Conservation (phyloP, 805 yeast species). For the Pichia eremophila region DNA sequence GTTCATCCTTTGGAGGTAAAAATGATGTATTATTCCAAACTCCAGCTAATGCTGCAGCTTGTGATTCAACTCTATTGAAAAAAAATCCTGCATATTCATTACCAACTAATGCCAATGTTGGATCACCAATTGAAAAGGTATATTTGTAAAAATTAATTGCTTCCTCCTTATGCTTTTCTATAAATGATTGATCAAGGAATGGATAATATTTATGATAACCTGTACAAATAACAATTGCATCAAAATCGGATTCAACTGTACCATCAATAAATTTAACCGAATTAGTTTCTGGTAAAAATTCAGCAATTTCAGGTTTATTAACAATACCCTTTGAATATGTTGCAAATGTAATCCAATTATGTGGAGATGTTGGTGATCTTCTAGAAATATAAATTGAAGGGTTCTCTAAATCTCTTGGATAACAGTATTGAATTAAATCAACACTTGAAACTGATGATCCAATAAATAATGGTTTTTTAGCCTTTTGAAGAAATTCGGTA, state of each 20-base stretch:
- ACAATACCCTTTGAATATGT: slow-evolving; percentile 11
- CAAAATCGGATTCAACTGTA: slow-evolving; percentile 24
- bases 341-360: slow-evolving; percentile 8
- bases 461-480: slow-evolving; percentile 32
- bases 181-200: slow-evolving; percentile 20
- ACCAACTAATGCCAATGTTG: slow-evolving; percentile 35
- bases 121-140: slow-evolving; percentile 33
- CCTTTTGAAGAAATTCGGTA: slow-evolving; percentile 31
- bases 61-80: slow-evolving; percentile 40
- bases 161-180: slow-evolving; percentile 2
- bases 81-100: slow-evolving; percentile 33
- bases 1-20: slow-evolving; percentile 35
- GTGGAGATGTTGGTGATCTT: neutral
- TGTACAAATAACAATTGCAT: slow-evolving; percentile 38
- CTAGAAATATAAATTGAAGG: slow-evolving; percentile 18
- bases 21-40: slow-evolving; percentile 37
- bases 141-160: slow-evolving; percentile 17
- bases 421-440: slow-evolving; percentile 31
- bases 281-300: slow-evolving; percentile 12
- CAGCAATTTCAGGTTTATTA: slow-evolving; percentile 12
- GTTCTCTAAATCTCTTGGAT: slow-evolving; percentile 17
- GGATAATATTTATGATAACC: slow-evolving; percentile 43
- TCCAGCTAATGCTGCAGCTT: slow-evolving; percentile 46
- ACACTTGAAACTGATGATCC: slow-evolving; percentile 35
- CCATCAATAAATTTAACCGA: slow-evolving; percentile 27